Evolutionary conservation across 257 asterid genomes (phyloP), one percentile per base, ranked within the genome.

Genomic region (Salvia rosmarinus): DNA sequence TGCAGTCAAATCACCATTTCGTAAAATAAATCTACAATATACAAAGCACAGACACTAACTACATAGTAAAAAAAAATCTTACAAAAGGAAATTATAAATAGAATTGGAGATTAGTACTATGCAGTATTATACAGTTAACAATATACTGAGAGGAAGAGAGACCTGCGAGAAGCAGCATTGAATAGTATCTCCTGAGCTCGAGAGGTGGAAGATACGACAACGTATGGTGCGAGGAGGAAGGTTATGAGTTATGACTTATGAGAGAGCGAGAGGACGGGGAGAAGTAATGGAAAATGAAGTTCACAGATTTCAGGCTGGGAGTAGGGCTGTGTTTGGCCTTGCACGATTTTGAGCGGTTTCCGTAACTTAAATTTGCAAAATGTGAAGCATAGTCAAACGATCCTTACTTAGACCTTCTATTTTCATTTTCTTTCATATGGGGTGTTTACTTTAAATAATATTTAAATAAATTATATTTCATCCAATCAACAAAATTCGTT

Each of bases 1-100:
- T 79, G 86, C 80, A 78, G 25, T 73, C 76, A 32, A 30, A 51
- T 68, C 78, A 32, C 74, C 68, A 57, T 32, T 63, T 25, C 20
- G 57, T 49, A 46, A 46, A 10, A 52, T 0, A 20, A 63, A 21
- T 47, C 50, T 17, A 55, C 34, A 8, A 6, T 11, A 25, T 2
- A 32, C 57, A 60, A 20, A 60, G 4, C 13, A 12, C 57, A 35
- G 49, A 16, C 44, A 32, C 12, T 25, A 25, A 39, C 9, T 30
- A 4, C 19, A 32, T 10, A 30, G 14, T 23, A 21, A 4, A 4
- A 23, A 3, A 11, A 0, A 11, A 1, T 20, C 0, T 0, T 42
- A 6, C 19, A 25, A 47, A 2, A 13, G 19, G 3, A 43, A 62
- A 52, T 1, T 43, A 35, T n/a, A 39, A 54, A 16, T 6, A 30